Evolutionary conservation across 805 yeast species (phyloP), one percentile per base, ranked within the genome.

Genomic region (Suhomyces sp.): DNA sequence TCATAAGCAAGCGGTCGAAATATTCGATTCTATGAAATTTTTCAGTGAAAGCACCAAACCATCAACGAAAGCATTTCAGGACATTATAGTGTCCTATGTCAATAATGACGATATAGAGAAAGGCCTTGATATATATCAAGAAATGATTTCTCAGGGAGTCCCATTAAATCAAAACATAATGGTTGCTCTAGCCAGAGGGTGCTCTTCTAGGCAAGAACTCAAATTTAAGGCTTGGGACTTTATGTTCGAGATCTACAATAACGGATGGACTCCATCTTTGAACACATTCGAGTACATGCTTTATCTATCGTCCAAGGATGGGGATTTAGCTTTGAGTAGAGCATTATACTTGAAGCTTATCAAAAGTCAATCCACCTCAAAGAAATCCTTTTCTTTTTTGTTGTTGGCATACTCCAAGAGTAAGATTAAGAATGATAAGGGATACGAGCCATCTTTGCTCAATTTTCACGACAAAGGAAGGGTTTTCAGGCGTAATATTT

Each of bases 11-110:
- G 95, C 95, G 0, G 73, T 75, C 37, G 79, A 79, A 28, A 65
- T 85, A 2, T 93, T 93, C 59, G 88, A 83, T 45, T 77, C 87
- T 42, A 79, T 93, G 88, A 91, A 88, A 53, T 91, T 86, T 54
- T 56, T 83, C 46, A 78, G 93, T 1, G 51, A 67, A 4, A 63
- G 67, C 18, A 77, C 88, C 11, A 72, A 76, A 32, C 96, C 98
- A 0, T 83, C 79, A 31, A 50, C 76, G 0, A 58, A 62, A 12
- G 76, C 88, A 1, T 93, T 88, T 56, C 79, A 81, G 39, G 75
- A 83, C 5, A 76, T 88, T 68, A 75, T 91, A 9, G 70, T 79
- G 8, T 66, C 86, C 6, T 79, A 84, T 43, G 76, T 81, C 3
- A 74, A 74, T 43, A 71, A 76, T 36, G 69, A 76, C 31, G 76